Conservation (phyloP, 305 asterid species). For the Nicotiana rustica region DNA sequence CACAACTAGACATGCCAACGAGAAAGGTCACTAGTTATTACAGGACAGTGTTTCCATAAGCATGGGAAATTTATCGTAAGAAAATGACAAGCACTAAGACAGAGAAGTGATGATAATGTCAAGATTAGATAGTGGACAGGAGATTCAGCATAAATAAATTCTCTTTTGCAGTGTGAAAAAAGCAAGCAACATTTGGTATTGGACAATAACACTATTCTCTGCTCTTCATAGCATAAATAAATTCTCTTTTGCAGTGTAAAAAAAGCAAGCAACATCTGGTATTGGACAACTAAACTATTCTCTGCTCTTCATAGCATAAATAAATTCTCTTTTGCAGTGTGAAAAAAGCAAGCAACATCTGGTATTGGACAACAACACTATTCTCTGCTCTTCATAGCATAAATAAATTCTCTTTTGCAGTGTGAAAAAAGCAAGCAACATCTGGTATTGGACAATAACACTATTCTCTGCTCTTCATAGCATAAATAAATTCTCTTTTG, state of each 20-base stretch:
- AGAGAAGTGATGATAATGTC: not conserved
- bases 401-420: no score
- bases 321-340: no score
- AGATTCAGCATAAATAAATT: slow-evolving; percentile 9
- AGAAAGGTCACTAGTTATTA: not conserved
- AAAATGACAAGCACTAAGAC: not conserved
- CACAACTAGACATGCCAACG: not conserved
- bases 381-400: not conserved
- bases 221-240: no score
- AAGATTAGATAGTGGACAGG: not conserved
- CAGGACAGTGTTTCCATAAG: slow-evolving; percentile 5
- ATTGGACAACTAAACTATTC: not conserved
- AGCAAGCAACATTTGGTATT: no score
- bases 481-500: no score
- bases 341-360: not conserved
- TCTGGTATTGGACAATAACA: no score
- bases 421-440: not conserved
- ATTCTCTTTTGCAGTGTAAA: no score
- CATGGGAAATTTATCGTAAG: not conserved
- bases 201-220: no score
- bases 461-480: no score
- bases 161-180: not conserved
- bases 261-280: not conserved
- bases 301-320: not conserved
- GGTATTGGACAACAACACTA: not conserved